Conservation (phyloP, 225 moss, liverwort and hornwort species). For the Pseudisothecium myosuroides region DNA sequence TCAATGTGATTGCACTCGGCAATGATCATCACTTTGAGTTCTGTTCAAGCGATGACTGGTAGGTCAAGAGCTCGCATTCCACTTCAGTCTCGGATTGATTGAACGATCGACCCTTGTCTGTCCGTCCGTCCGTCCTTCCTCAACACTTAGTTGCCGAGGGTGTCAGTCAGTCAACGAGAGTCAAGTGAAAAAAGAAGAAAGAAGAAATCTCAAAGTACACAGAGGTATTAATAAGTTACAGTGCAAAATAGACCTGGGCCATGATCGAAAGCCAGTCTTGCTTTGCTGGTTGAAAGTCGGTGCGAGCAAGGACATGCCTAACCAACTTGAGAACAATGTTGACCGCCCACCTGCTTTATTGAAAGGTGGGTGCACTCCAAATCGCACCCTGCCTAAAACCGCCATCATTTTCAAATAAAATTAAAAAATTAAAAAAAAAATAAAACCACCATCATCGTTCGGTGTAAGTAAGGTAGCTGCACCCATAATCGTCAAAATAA, state of each 20-base stretch:
- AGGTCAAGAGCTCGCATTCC: background rate
- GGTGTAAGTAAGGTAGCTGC: no score
- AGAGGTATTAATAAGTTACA: no score
- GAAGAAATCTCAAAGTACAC: no score
- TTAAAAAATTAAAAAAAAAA: no score
- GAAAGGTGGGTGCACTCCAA: background rate
- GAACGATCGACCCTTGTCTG: no score
- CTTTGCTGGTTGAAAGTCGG: background rate
- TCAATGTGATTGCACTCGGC: background rate
- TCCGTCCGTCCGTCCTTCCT: no score
- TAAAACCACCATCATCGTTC: no score
- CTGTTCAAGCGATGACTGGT: background rate
- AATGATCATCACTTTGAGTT: background rate
- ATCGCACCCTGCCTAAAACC: fast-evolving
- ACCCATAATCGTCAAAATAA: no score
- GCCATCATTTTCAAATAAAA: no score
- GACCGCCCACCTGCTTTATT: background rate
- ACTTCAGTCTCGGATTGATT: background rate
- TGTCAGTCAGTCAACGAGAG: no score
- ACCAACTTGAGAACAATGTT: background rate
- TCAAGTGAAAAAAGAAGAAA: background rate
- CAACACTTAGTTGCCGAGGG: no score
- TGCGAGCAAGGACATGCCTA: background rate
- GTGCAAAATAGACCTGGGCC: background rate
- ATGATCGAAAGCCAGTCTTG: background rate